These are phyloP conservation scores for Kuraishia borneana DNA, from an alignment of 805 yeast species.

Conservation along the genomic window DNA sequence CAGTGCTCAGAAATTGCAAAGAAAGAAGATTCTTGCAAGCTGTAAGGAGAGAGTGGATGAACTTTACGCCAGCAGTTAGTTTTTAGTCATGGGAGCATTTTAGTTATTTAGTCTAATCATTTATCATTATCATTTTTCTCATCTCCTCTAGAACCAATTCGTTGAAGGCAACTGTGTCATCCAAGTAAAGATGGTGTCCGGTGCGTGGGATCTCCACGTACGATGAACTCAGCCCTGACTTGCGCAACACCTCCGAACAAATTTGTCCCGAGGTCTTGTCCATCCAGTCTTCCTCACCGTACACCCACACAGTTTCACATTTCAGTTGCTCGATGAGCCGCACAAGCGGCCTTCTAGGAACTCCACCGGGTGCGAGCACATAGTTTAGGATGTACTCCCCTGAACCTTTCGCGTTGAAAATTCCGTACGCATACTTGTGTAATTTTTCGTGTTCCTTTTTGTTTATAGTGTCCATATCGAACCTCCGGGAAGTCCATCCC, in stretches of 20 bases:
- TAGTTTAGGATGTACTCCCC: slow-evolving; percentile 89
- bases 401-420: slow-evolving; percentile 79
- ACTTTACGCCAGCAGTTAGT: slow-evolving; percentile 29
- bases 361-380: slow-evolving; percentile 83
- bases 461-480: slow-evolving; percentile 25
- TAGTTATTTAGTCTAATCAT: slow-evolving; percentile 3
- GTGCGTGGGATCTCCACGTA: slow-evolving; percentile 32
- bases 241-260: slow-evolving; percentile 23
- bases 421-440: slow-evolving; percentile 73
- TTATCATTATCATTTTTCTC: slow-evolving; percentile 15
- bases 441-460: slow-evolving; percentile 35
- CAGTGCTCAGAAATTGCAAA: slow-evolving; percentile 91
- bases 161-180: slow-evolving; percentile 48
- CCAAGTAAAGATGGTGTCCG: slow-evolving; percentile 77
- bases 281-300: slow-evolving; percentile 72
- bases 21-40: slow-evolving; percentile 73
- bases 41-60: slow-evolving; percentile 58
- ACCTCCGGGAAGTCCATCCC: slow-evolving; percentile 82
- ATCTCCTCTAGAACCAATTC: slow-evolving; percentile 38
- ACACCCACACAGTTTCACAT: slow-evolving; percentile 69
- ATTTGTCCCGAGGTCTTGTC: slow-evolving; percentile 35
- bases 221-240: slow-evolving; percentile 8
- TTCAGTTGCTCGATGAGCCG: slow-evolving; percentile 37
- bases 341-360: slow-evolving; percentile 66
- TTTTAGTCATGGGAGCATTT: background rate